phyloP scores from a whole-genome alignment of 2,329 filamentous ascomycete species.

The Parastagonospora nodorum region DNA sequence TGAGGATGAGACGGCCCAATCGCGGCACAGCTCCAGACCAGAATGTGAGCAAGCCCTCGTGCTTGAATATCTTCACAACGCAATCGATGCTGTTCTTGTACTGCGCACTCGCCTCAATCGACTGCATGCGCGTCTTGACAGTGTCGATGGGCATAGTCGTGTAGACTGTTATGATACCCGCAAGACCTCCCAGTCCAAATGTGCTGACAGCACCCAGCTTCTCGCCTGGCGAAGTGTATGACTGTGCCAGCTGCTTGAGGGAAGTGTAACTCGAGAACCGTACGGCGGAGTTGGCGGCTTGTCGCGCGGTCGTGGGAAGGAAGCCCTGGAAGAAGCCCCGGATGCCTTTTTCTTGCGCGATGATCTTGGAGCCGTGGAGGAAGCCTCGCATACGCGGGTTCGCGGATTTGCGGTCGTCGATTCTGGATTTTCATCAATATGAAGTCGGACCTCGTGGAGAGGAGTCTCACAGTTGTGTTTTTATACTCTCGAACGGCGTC shows the following conservation, averaged over 20 bases:
- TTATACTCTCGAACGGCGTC: constrained; percentile 97
- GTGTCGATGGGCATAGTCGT: constrained; percentile 79
- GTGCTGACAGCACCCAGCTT: constrained; percentile 88
- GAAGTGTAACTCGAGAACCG: constrained; percentile 91
- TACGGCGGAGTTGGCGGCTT: constrained; percentile 91
- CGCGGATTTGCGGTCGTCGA: constrained; percentile 88
- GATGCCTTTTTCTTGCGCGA: constrained; percentile 84
- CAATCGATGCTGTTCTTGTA: constrained; percentile 92
- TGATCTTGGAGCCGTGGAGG: constrained; percentile 85
- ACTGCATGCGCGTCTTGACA: constrained; percentile 97
- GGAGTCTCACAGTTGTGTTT: constrained; percentile 74
- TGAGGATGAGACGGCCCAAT: constrained; percentile 82
- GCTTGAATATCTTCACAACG: constrained; percentile 78
- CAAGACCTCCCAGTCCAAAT: constrained; percentile 87
- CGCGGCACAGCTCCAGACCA: constrained; percentile 93
- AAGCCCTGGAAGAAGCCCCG: constrained; percentile 97
- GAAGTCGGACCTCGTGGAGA: neutral
- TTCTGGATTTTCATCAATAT: constrained; percentile 56
- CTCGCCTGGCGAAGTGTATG: constrained; percentile 91
- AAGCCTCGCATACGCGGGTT: constrained; percentile 91
- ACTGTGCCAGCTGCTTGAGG: constrained; percentile 86
- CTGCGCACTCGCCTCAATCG: constrained; percentile 76
- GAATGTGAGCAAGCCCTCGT: constrained; percentile 87
- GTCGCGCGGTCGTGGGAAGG: constrained; percentile 89
- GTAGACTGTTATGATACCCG: constrained; percentile 87